Evolutionary conservation across 371 early-diverging fungal genomes (phyloP).

Genomic region (Zopfochytrium polystomum): DNA sequence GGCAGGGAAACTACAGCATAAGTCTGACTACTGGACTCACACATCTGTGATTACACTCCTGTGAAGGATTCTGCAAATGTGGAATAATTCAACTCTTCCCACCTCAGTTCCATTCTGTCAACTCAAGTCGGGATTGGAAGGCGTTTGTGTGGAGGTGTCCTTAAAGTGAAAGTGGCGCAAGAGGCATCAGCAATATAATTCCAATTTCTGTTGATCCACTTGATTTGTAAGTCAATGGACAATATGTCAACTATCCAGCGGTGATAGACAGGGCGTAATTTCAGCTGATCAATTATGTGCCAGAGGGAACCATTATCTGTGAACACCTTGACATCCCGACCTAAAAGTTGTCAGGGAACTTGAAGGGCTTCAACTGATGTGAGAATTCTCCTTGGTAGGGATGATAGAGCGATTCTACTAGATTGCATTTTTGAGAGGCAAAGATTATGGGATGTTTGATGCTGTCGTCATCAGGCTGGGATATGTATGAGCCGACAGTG

Average conservation of each 20-base stretch:
- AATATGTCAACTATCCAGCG: slow-evolving; percentile 10
- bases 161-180: background rate
- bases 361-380: slow-evolving; percentile 1
- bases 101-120: too few relatives aligned
- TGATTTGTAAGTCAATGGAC: slow-evolving; percentile 10
- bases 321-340: background rate
- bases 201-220: slow-evolving; percentile 7
- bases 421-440: slow-evolving; percentile 6
- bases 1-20: too few relatives aligned
- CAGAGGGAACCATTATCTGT: slow-evolving; percentile 11
- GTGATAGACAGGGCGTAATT: slow-evolving; percentile 10
- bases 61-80: too few relatives aligned
- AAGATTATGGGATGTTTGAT: background rate
- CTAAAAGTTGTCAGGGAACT: background rate
- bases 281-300: slow-evolving; percentile 4
- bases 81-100: too few relatives aligned
- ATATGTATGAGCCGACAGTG: slow-evolving; percentile 10
- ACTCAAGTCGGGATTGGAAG: background rate
- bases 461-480: slow-evolving; percentile 10
- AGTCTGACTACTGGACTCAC: too few relatives aligned
- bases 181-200: slow-evolving; percentile 3
- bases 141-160: background rate
- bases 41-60: too few relatives aligned
- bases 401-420: background rate
- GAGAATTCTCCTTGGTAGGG: slow-evolving; percentile 10